Percentiles rank a stretch among this genome's conserved stretches.
phyloP scores from a whole-genome alignment of 2,329 filamentous ascomycete genomes.

The Drechslera avenae region DNA sequence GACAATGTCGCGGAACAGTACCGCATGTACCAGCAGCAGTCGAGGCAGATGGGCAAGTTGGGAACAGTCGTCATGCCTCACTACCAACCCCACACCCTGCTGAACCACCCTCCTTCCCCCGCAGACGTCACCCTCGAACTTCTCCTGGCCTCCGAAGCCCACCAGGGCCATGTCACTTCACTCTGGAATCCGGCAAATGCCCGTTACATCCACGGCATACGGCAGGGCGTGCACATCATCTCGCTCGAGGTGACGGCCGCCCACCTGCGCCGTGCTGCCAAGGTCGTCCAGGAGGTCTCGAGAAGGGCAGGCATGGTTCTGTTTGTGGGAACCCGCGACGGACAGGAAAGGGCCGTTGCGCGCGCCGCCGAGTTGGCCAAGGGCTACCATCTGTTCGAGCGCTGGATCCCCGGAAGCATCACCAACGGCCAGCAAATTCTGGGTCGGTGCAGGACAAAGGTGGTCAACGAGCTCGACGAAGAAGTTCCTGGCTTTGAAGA shows the following conservation, averaged over 20 bases:
- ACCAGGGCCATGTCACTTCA: conserved; percentile 84
- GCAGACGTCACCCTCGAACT: conserved; percentile 88
- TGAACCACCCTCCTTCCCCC: conserved; percentile 74
- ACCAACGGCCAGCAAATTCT: conserved; percentile 93
- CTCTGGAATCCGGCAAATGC: conserved; percentile 95
- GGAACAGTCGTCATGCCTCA: conserved; percentile 53
- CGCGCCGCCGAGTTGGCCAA: conserved; percentile 77
- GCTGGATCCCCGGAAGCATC: conserved; percentile 89
- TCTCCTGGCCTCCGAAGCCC: conserved; percentile 59
- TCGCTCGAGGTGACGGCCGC: conserved; percentile 86
- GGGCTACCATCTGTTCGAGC: conserved; percentile 87
- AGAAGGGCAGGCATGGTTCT: conserved; percentile 82
- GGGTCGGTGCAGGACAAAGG: conserved; percentile 68
- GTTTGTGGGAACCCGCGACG: conserved; percentile 85
- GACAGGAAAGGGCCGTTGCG: conserved; percentile 80
- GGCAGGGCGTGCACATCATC: conserved; percentile 90
- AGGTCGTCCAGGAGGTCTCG: conserved; percentile 85
- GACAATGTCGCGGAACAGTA: conserved; percentile 49
- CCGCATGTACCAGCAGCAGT: conserved; percentile 50
- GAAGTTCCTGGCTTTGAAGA: conserved; percentile 67
- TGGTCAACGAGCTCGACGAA: conserved; percentile 77
- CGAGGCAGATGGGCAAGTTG: conserved; percentile 44
- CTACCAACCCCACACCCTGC: conserved; percentile 70
- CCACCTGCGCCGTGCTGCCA: conserved; percentile 89
- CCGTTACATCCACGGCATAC: conserved; percentile 89